These are phyloP conservation scores for Colletotrichum abscissum DNA, from an alignment of 2,329 filamentous ascomycete genomes.

Conservation along the genomic window DNA sequence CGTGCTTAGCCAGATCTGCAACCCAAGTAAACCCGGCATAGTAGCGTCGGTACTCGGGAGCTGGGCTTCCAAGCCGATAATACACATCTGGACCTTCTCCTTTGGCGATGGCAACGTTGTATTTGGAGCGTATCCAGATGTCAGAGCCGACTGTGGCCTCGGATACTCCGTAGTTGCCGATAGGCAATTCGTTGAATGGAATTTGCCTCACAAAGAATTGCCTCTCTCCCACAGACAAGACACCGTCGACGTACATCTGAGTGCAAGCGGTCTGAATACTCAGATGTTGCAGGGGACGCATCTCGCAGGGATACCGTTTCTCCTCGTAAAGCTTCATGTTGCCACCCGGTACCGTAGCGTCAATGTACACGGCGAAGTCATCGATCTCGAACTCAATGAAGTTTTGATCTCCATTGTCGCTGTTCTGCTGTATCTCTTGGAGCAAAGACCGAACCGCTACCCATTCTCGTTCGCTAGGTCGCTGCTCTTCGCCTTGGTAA, in stretches of 20 bases:
- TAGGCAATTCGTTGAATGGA: slow-evolving; percentile 67
- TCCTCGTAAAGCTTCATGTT: not conserved
- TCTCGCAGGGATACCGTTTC: slow-evolving; percentile 51
- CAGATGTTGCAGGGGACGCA: slow-evolving; percentile 67
- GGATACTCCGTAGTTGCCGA: slow-evolving; percentile 72
- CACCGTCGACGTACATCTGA: slow-evolving; percentile 69
- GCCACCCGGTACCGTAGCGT: slow-evolving; percentile 42
- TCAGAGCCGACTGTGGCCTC: slow-evolving; percentile 59
- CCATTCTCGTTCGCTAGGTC: slow-evolving; percentile 41
- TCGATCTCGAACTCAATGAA: slow-evolving; percentile 64
- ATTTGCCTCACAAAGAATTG: slow-evolving; percentile 65
- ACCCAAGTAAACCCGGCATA: slow-evolving; percentile 76
- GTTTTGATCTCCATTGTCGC: slow-evolving; percentile 37
- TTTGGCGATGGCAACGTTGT: slow-evolving; percentile 47
- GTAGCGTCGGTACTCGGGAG: slow-evolving; percentile 71
- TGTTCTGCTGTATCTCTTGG: slow-evolving; percentile 21
- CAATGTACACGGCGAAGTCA: slow-evolving; percentile 68
- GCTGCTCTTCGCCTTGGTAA: slow-evolving; percentile 42
- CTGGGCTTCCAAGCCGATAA: slow-evolving; percentile 70
- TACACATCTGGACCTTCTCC: slow-evolving; percentile 58
- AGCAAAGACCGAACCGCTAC: slow-evolving; percentile 46
- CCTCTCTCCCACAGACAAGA: slow-evolving; percentile 57
- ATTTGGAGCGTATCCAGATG: slow-evolving; percentile 73
- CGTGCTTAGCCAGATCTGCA: slow-evolving; percentile 76
- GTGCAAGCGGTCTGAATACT: slow-evolving; percentile 46